Evolutionary conservation across 2,329 filamentous ascomycete species (phyloP).

Genomic region (Beauveria medogensis): DNA sequence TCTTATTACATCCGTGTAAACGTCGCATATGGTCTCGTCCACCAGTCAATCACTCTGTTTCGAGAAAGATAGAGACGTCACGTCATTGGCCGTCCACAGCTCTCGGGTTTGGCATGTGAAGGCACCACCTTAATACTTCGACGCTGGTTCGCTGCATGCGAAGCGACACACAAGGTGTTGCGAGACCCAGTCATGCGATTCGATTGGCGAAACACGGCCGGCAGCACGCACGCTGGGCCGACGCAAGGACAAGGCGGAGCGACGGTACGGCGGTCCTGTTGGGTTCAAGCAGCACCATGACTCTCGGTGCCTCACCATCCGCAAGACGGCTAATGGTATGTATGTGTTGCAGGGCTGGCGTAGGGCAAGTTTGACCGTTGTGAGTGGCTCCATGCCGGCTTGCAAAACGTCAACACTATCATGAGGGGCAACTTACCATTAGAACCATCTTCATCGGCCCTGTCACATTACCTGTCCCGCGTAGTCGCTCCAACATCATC

Average conservation of each 20-base stretch:
- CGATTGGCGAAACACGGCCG: neutral
- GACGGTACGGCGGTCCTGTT: constrained; percentile 1
- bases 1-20: neutral
- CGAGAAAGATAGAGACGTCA: neutral
- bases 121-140: neutral
- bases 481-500: neutral
- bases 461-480: neutral
- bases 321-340: neutral
- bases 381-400: neutral
- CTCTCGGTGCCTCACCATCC: neutral
- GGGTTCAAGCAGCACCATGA: neutral
- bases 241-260: constrained; percentile 10
- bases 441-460: neutral
- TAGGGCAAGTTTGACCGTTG: neutral
- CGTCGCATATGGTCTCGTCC: too few relatives aligned
- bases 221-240: constrained; percentile 2
- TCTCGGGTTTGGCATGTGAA: constrained; percentile 1
- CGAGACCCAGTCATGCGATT: neutral
- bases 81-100: neutral
- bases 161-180: neutral
- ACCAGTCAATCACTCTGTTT: neutral
- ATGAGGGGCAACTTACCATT: neutral
- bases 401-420: neutral
- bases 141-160: neutral
- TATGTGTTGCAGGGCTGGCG: neutral